Base-by-base conservation (phyloP, 1,284 basidiomycete species). In the Sanghuangporus weigelae region DNA sequence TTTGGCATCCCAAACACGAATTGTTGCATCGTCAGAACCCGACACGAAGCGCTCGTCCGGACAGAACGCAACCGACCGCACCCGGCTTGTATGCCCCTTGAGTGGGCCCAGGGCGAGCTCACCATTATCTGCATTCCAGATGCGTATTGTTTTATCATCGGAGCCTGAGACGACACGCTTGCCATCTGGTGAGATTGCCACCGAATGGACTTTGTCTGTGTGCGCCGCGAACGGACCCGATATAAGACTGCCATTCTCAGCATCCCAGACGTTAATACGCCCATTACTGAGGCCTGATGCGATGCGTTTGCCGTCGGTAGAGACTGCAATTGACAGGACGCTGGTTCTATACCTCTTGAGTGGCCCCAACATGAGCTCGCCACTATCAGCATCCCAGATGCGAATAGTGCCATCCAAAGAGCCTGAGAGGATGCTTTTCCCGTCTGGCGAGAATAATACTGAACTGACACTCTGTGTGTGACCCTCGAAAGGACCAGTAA, bases 311-410 rank as follows among this genome's bases (percentile, higher is more conserved):
- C 63, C 66, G 54, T 67, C 61, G 11, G 40, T 59, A 2, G 68
- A 69, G 96, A 96, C 74, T 98, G 97, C 84, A 98, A 99, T 54
- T n/a, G 60, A 69, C 7, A 57, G 58, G 42, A 68, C 64, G 23
- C 61, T 59, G 3, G 0, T 0, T 21, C 66, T 58, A 4, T 0
- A 35, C n/a, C 35, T 31, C 23, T 40, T 21, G 48, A 65, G 64
- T 36, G 6, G 7, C 66, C 16, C 31, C 7, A 23, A 14, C 11
- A 31, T 16, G 2, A 44, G 14, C 3, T 0, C 3, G 12, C 3
- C 42, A 19, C 12, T 12, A 3, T 44, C 40, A 3, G 36, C 42
- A 5, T 44, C 14, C 42, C 42, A 44, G 8, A 44, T 44, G 14
- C 42, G 42, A 44, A 44, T 35, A 16, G 19, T 56, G 36, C 10